phyloP scores from a whole-genome alignment of 768 basidiomycete genomes.

The Pisolithus albus region DNA sequence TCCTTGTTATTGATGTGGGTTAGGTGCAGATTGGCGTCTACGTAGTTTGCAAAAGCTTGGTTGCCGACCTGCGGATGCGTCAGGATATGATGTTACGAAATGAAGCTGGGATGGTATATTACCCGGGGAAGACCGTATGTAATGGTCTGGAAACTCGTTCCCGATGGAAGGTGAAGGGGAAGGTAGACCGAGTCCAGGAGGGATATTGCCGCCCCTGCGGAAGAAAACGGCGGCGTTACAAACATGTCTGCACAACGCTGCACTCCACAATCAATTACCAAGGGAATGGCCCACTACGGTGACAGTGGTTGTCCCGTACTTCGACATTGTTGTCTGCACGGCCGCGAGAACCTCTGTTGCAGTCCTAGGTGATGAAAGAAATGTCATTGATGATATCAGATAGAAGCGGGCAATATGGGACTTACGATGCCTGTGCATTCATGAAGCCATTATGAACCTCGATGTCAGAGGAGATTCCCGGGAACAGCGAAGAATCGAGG shows the following conservation, averaged over 20 bases:
- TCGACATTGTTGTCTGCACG: slow-evolving; percentile 30
- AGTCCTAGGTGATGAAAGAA: slow-evolving; percentile 24
- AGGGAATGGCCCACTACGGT: slow-evolving; percentile 41
- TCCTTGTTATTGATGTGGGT: slow-evolving; percentile 43
- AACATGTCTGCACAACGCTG: not conserved
- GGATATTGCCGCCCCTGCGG: slow-evolving; percentile 33
- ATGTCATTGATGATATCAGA: not conserved
- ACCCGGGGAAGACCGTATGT: slow-evolving; percentile 39
- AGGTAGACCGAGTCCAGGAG: slow-evolving; percentile 39
- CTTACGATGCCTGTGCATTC: slow-evolving; percentile 35
- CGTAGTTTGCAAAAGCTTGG: slow-evolving; percentile 36
- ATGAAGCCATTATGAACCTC: slow-evolving; percentile 41
- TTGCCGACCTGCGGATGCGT: slow-evolving; percentile 30
- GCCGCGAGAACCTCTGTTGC: slow-evolving; percentile 35
- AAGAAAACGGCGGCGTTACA: not conserved
- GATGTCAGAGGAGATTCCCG: slow-evolving; percentile 34
- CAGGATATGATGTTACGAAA: not conserved
- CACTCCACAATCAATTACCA: slow-evolving; percentile 11
- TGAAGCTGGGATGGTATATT: not conserved
- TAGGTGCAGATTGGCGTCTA: slow-evolving; percentile 31
- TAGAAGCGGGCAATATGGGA: not conserved
- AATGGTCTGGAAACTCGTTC: slow-evolving; percentile 27
- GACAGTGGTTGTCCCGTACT: slow-evolving; percentile 29
- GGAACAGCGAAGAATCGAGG: slow-evolving; percentile 36
- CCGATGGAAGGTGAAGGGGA: slow-evolving; percentile 28